Conservation (phyloP, 495 filamentous ascomycete genomes). For the Viridothelium virens region DNA sequence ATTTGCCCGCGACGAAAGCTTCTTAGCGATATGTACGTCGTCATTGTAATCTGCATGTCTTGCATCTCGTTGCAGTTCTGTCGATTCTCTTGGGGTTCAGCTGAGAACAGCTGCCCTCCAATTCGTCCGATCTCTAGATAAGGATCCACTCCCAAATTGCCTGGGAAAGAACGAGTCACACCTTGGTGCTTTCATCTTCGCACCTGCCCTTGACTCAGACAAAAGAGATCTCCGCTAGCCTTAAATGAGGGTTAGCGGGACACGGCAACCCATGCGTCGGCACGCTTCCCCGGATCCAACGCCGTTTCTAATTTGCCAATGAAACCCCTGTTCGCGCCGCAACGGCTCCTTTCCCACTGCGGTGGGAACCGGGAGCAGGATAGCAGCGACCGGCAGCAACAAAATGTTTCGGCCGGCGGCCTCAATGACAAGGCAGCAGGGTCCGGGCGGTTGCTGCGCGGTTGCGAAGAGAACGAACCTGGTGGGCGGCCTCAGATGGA, state of each 20-base stretch:
- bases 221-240: not conserved
- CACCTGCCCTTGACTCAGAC: not conserved
- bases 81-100: not conserved
- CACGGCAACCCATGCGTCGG: not conserved
- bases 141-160: not conserved
- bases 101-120: not conserved
- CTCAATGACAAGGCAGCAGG: conserved; percentile 4
- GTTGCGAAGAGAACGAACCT: not conserved
- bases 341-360: not conserved
- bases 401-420: not conserved
- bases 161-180: not conserved
- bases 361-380: not conserved
- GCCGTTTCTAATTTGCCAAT: not conserved
- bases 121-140: not conserved
- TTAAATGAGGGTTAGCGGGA: not conserved
- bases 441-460: conserved; percentile 1
- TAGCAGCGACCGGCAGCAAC: not conserved
- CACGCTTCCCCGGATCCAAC: not conserved
- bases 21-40: not conserved
- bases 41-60: not conserved
- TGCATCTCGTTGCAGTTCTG: not conserved
- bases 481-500: not conserved
- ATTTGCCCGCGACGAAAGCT: not conserved
- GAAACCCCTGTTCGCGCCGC: not conserved
- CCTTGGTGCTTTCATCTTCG: not conserved